phyloP scores from a whole-genome alignment of 345 rosid genomes.

The Cardamine resedifolia region DNA sequence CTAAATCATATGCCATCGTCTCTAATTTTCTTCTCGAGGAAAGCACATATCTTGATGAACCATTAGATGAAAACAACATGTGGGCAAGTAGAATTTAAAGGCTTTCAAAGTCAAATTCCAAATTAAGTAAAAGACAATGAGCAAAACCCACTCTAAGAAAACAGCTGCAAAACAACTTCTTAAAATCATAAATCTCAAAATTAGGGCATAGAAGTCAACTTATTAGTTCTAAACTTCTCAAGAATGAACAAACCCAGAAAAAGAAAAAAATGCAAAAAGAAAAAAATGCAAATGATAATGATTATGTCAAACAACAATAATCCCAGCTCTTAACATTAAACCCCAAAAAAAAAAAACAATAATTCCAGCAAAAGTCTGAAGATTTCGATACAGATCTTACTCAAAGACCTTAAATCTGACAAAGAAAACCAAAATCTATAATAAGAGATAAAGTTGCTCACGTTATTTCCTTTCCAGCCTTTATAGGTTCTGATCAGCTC shows the following conservation, averaged over 20 bases:
- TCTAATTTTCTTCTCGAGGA: background rate
- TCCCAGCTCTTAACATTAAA: too few species aligned
- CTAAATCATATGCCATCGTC: background rate
- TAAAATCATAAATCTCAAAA: conserved; percentile 8
- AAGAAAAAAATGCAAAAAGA: background rate
- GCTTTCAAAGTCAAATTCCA: conserved; percentile 9
- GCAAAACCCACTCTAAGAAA: background rate
- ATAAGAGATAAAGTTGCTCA: conserved; percentile 37
- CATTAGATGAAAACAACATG: background rate
- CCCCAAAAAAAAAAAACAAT: too few species aligned
- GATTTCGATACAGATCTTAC: conserved; percentile 38
- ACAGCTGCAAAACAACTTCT: background rate
- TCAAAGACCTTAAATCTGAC: conserved; percentile 8
- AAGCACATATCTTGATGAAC: conserved; percentile 15
- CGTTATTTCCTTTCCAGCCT: conserved; percentile 87
- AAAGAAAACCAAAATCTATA: background rate
- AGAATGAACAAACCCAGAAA: conserved; percentile 17
- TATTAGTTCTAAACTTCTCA: background rate
- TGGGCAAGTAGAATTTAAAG: background rate
- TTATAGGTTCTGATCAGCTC: conserved; percentile 58
- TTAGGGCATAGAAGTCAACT: conserved; percentile 32
- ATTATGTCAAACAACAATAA: background rate
- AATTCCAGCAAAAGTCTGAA: background rate
- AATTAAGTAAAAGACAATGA: background rate
- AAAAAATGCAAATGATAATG: background rate